Percentiles rank a stretch among this genome's conserved stretches.
Conservation (phyloP, 2,329 filamentous ascomycete genomes). For the Aphanocladium album region DNA sequence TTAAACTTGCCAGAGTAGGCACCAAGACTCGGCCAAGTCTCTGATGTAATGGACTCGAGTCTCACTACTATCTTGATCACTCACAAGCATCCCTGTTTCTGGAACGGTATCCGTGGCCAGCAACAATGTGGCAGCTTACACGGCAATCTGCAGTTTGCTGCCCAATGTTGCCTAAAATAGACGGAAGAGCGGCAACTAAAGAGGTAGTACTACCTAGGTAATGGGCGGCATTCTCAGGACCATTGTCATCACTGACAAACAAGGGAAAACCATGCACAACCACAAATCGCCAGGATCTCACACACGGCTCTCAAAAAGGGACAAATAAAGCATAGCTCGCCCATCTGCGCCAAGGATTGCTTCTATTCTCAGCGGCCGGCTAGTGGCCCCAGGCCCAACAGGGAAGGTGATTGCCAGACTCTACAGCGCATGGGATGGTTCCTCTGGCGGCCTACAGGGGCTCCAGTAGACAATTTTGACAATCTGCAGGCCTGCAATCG, state of each 20-base stretch:
- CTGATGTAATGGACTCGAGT: not conserved
- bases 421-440: not conserved
- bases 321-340: not conserved
- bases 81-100: not conserved
- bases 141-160: not conserved
- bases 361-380: not conserved
- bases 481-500: not conserved
- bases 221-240: not conserved
- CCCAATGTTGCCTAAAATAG: not conserved
- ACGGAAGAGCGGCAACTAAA: not conserved
- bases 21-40: not conserved
- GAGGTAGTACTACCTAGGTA: no score
- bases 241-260: not conserved
- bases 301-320: not conserved
- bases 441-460: no score
- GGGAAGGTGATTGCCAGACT: not conserved
- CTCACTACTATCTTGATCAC: not conserved
- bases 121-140: not conserved
- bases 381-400: not conserved
- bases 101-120: not conserved
- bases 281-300: not conserved
- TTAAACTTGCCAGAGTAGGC: not conserved
- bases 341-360: not conserved
- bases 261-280: not conserved
- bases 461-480: no score